Evolutionary conservation across 2,329 filamentous ascomycete species (phyloP), one percentile per base, ranked within the genome.

Genomic region (Exserohilum rostratum): DNA sequence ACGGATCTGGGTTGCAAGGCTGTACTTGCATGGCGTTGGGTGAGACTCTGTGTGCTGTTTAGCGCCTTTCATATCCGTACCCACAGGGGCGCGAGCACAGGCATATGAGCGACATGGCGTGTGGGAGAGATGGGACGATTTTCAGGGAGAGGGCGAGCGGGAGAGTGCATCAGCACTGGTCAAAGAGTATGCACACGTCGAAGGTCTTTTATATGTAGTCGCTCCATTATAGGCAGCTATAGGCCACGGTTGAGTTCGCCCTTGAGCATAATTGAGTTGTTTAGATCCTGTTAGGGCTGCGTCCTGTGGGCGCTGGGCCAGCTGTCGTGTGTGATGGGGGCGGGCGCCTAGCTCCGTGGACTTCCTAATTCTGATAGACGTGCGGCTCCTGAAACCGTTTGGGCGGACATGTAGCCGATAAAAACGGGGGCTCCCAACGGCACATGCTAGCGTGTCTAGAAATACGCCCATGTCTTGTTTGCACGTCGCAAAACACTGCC

Each of bases 221-320:
- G 1, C 7, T 31, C 5, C 3, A 13, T 34, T 33, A 46, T 34
- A 31, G 12, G 17, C 20, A 15, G 1, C 5, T 17, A 12, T 17
- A 38, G 1, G 7, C 0, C 1, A 15, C n/a, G 30, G 29, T 29
- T 25, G 3, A 39, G 17, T 11, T 11, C 7, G 27, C 15, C 45
- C 33, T 12, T 51, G 42, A 46, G 49, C 43, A 29, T 5, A 20
- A 33, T 47, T 18, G 42, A 40, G 49, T 33, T 29, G 18, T 50
- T 43, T 27, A 15, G 11, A 34, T n/a, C 27, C 30, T 12, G 30
- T 22, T 34, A 45, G 33, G 42, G 5, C n/a, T 7, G 9, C 15
- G 12, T 5, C n/a, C 10, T 33, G 29, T 13, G 10, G 15, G 12
- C 17, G 33, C 12, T 34, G 29, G 17, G 22, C 30, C 29, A 22